Percentiles rank a stretch among this genome's conserved stretches.
Conservation (phyloP, 257 asterid species). For the Solanum peruvianum region DNA sequence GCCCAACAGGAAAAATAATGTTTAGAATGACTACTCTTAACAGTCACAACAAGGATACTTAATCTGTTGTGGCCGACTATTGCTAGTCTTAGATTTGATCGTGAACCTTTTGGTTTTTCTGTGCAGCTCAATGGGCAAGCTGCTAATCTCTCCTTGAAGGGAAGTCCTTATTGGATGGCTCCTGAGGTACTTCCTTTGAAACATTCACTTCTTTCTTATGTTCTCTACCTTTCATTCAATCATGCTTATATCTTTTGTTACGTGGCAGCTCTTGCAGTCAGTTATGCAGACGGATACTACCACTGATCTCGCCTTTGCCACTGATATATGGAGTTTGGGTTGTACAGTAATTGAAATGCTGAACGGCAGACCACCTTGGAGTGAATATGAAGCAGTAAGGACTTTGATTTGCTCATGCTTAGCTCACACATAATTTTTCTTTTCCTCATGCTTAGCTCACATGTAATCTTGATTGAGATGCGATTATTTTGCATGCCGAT, state of each 20-base stretch:
- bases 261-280: conserved; percentile 55
- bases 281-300: conserved; percentile 38
- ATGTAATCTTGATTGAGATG: neutral
- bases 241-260: conserved; percentile 11
- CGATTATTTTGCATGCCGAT: neutral
- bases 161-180: conserved; percentile 96
- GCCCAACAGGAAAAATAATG: neutral
- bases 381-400: conserved; percentile 79
- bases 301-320: conserved; percentile 57
- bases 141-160: conserved; percentile 68
- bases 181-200: conserved; percentile 53
- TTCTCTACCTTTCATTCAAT: neutral
- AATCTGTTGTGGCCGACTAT: neutral
- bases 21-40: neutral
- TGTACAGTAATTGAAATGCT: conserved; percentile 87
- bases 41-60: neutral
- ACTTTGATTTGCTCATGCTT: neutral
- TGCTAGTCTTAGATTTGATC: neutral
- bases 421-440: neutral
- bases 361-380: conserved; percentile 91
- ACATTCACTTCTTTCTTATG: neutral
- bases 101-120: conserved; percentile 1
- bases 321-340: conserved; percentile 95
- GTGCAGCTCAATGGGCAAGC: conserved; percentile 65
- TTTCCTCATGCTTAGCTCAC: neutral